Conservation (phyloP, 306 rosid species). For the Calophaca sinica region DNA sequence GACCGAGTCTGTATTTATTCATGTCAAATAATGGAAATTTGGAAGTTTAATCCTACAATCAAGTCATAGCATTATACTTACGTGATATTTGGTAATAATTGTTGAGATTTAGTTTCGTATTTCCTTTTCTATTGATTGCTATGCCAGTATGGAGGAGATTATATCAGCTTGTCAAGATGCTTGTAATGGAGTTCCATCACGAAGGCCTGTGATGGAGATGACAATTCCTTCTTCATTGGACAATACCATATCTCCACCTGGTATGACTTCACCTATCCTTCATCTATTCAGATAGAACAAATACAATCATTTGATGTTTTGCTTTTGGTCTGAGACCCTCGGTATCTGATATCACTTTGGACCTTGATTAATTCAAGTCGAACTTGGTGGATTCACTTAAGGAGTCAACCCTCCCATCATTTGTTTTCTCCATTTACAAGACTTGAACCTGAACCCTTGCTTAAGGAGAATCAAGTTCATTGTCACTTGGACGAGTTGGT, state of each 20-base stretch:
- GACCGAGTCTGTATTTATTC: neutral
- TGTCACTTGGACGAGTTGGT: neutral
- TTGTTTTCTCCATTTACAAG: neutral
- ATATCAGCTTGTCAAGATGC: slow-evolving; percentile 71
- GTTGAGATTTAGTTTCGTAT: slow-evolving; percentile 16
- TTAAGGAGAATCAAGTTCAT: neutral
- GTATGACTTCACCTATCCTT: slow-evolving; percentile 45
- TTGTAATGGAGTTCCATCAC: slow-evolving; percentile 68
- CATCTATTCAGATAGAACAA: neutral
- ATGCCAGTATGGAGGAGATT: slow-evolving; percentile 66
- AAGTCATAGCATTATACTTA: neutral
- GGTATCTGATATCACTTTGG: neutral
- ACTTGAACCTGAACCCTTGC: neutral
- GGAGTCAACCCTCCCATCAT: neutral
- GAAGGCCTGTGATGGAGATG: slow-evolving; percentile 74
- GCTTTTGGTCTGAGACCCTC: neutral
- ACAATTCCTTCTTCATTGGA: slow-evolving; percentile 78
- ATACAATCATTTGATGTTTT: slow-evolving; percentile 8
- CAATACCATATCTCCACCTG: slow-evolving; percentile 74
- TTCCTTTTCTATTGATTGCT: slow-evolving; percentile 9
- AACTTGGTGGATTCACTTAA: neutral
- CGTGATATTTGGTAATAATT: neutral
- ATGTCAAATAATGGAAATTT: neutral
- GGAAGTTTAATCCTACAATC: neutral
- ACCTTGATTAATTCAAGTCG: neutral